Percentiles rank a stretch among this genome's conserved stretches.
Evolutionary conservation across 2,329 filamentous ascomycete genomes (phyloP).

Genomic region (Thelonectria discophora): DNA sequence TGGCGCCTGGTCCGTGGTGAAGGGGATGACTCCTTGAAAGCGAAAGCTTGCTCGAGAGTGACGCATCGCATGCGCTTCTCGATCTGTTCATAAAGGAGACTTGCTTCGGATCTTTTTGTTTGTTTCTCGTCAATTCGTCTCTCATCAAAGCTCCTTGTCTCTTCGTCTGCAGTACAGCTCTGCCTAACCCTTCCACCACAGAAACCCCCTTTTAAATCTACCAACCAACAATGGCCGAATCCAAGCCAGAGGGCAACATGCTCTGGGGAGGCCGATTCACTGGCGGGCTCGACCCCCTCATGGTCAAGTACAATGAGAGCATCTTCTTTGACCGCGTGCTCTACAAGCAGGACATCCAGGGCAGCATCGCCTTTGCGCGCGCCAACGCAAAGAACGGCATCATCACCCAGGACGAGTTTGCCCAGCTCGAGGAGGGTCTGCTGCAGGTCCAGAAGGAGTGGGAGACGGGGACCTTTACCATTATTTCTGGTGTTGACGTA

Average conservation of each 20-base stretch:
- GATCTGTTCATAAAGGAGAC: not conserved
- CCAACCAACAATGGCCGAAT: conserved; percentile 38
- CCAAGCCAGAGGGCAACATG: conserved; percentile 46
- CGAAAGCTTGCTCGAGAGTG: conserved; percentile 3
- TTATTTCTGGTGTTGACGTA: conserved; percentile 61
- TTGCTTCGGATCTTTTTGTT: not conserved
- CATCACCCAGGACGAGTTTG: conserved; percentile 76
- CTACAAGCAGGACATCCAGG: conserved; percentile 82
- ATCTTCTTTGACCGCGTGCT: conserved; percentile 82
- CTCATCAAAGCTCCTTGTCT: not conserved
- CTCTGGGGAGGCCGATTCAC: conserved; percentile 62
- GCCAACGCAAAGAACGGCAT: conserved; percentile 81
- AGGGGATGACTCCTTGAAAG: not conserved
- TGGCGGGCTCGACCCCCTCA: conserved; percentile 77
- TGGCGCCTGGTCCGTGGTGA: conserved; percentile 17
- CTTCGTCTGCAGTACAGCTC: not conserved
- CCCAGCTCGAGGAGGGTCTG: conserved; percentile 77
- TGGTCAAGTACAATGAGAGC: conserved; percentile 85
- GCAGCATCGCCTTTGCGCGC: conserved; percentile 82
- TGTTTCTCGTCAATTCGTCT: conserved; percentile 8
- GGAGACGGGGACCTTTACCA: conserved; percentile 59
- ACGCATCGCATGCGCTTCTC: conserved; percentile 4
- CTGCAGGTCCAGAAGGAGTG: conserved; percentile 64
- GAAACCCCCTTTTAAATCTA: not conserved
- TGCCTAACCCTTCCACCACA: not conserved